Conservation (phyloP, 108 stramenopile genomes). For the Cyclotella sp. region DNA sequence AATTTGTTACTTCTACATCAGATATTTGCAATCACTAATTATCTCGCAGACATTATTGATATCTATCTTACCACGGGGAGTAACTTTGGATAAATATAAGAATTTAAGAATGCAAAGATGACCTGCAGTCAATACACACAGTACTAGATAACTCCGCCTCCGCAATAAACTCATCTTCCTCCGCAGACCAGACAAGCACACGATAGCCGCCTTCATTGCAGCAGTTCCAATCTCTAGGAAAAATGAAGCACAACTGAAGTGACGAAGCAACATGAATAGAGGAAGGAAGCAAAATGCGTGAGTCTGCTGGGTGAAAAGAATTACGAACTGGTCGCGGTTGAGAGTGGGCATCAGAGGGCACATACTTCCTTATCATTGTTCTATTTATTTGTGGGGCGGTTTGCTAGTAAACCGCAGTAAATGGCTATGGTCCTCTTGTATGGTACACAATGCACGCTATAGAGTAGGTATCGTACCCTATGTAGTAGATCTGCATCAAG, state of each 20-base stretch:
- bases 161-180: neutral
- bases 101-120: neutral
- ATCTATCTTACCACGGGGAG: constrained; percentile 7
- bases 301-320: too few species aligned
- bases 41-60: neutral
- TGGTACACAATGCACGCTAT: too few species aligned
- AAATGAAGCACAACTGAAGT: neutral
- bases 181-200: too few species aligned
- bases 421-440: too few species aligned
- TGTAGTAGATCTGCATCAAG: too few species aligned
- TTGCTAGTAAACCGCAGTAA: too few species aligned
- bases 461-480: too few species aligned
- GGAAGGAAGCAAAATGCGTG: too few species aligned
- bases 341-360: too few species aligned
- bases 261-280: neutral
- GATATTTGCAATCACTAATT: neutral
- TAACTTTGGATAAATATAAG: neutral
- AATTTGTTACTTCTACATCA: neutral
- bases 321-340: too few species aligned
- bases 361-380: too few species aligned
- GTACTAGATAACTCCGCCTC: neutral
- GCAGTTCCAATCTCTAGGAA: neutral
- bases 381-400: too few species aligned
- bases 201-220: neutral
- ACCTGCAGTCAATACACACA: neutral